Percentiles rank a stretch among this genome's conserved stretches.
phyloP scores from a whole-genome alignment of 768 basidiomycete species.

The Russula vinacea region DNA sequence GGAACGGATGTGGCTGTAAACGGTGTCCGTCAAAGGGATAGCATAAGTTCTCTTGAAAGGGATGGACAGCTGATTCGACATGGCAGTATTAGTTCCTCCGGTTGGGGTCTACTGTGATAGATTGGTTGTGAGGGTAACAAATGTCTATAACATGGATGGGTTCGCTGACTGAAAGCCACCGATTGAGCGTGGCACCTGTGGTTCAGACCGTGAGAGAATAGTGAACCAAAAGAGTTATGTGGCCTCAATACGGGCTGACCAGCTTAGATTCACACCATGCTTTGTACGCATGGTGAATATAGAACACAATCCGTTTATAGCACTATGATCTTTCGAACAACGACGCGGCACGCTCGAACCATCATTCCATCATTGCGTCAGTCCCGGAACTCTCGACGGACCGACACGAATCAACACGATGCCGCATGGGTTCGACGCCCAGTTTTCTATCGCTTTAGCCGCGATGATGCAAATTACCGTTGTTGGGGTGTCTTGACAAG shows the following conservation, averaged over 20 bases:
- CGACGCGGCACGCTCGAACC: neutral
- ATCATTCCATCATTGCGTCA: neutral
- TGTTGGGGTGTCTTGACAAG: neutral
- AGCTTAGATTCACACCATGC: neutral
- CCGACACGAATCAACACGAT: neutral
- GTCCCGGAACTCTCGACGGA: neutral
- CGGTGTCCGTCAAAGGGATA: constrained; percentile 51
- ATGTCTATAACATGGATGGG: neutral
- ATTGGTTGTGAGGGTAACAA: neutral
- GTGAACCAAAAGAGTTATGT: neutral
- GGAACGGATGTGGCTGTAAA: constrained; percentile 62
- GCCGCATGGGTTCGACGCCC: neutral
- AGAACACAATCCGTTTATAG: neutral
- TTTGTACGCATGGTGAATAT: neutral
- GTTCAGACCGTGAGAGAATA: neutral
- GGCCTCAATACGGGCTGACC: neutral
- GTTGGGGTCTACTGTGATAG: constrained; percentile 1
- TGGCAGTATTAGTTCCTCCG: neutral
- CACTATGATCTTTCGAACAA: neutral
- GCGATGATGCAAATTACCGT: constrained; percentile 2
- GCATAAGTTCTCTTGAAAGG: constrained; percentile 71
- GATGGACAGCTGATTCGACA: constrained; percentile 75
- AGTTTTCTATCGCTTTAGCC: neutral
- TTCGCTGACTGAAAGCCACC: neutral
- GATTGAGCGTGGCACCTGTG: neutral